Evolutionary conservation across 495 filamentous ascomycete species (phyloP), one percentile per base, ranked within the genome.

Genomic region (Hypoxylon perforatum): DNA sequence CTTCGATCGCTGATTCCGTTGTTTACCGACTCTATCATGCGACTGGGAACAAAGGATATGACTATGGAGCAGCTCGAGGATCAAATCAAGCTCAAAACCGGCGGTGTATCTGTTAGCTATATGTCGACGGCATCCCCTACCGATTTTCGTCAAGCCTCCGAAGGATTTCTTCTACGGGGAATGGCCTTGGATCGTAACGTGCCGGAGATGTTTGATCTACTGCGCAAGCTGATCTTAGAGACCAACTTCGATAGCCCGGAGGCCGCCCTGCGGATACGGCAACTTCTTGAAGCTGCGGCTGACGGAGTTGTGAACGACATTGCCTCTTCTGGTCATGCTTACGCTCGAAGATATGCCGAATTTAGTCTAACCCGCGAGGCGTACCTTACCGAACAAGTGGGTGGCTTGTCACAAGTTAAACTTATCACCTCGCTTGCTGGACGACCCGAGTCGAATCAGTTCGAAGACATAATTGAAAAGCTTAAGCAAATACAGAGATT

Each of bases 11-110:
- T 97, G 51, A 88, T 98, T 67, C 96, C 95, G 1, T 78, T 99
- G 10, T 99, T 98, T 73, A 92, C 91, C 33, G 93, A 97, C 73
- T 88, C 91, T 9, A 89, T 99, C 38, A 92, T 97, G 90, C 88
- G 95, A 23, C 81, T 99, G 12, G 95, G 95, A 21, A 98, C 95
- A 9, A 89, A 89, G 54, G 85, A 89, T 57, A 90, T 88, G 80
- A 87, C 91, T 0, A 97, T 97, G 92, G 96, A 97, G 74, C 86
- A 97, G 73, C 85, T 97, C 41, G 95, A 99, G 75, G 95, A 97
- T 73, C 78, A 92, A 39, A 97, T 98, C 71, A 97, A 97, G 70
- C 81, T 97, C 11, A 97, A 96, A 77, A 99, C 94, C 4, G 95
- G 95, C n/a, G 95, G 95, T 11, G 84, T 99, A 11, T 89, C 86